Evolutionary conservation across 2,329 filamentous ascomycete species (phyloP), one percentile per base, ranked within the genome.

Genomic region (Aspergillus neotritici): DNA sequence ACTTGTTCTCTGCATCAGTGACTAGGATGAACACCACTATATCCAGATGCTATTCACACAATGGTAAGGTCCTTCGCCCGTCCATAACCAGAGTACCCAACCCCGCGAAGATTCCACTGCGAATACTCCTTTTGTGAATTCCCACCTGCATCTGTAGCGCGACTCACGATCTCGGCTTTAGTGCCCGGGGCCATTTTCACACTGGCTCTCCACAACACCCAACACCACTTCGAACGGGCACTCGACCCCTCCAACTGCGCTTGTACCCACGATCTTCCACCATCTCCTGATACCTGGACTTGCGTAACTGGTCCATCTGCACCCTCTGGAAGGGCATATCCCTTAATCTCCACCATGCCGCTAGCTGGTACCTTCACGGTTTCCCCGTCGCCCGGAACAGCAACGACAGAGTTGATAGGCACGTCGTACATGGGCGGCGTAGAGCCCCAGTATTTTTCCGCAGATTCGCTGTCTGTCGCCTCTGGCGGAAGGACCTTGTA

Each of bases 11-110:
- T 7, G 5, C 4, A 6, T 4, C 21, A 21, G 5, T 21, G 21
- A 6, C 21, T 21, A 21, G 5, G 5, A 17, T 4, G 5, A 17
- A 17, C 17, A 3, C 17, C 17, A 5, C 17, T 17, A 17, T 21
- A 25, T 25, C 21, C 7, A 25, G 21, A 25, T 9, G 21, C 2
- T 2, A 6, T 8, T 34, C 53, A 59, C 32, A 64, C 31, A 42
- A 79, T 57, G 25, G 68, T 72, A 43, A 82, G 52, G 31, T 73
- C 68, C 50, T 63, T 72, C 25, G 67, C 69, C 51, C 78, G 73
- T 2, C 78, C 78, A 61, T 76, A 82, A 1, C 75, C 79, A 61
- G 79, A 79, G 61, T 82, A 82, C 21, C 68, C 76, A 4, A 82
- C 76, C 1, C 78, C 78, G 44, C 78, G 67, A 46, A 78, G 59